Conservation (phyloP, 352 stramenopile species). For the Pythium dissotocum region DNA sequence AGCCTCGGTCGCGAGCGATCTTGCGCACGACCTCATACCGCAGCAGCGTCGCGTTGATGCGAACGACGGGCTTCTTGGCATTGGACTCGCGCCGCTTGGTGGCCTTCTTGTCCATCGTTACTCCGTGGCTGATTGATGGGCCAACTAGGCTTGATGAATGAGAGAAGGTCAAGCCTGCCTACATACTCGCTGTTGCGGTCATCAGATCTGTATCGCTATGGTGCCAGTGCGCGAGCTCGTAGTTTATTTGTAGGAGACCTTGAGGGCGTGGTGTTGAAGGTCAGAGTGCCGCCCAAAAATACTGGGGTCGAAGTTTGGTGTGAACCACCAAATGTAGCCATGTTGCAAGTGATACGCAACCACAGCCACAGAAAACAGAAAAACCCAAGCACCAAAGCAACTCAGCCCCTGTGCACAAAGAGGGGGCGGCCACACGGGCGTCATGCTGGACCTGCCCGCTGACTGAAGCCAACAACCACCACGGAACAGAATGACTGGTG, state of each 20-base stretch:
- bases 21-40: slow-evolving; percentile 86
- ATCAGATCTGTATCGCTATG: neutral
- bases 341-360: slow-evolving; percentile 3
- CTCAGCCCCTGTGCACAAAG: neutral
- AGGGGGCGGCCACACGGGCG: neutral
- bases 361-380: neutral
- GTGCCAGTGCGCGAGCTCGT: neutral
- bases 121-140: neutral
- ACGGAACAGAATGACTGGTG: neutral
- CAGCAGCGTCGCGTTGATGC: slow-evolving; percentile 74
- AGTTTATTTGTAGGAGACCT: neutral
- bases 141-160: neutral
- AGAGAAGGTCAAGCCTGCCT: neutral
- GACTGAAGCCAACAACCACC: neutral
- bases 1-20: slow-evolving; percentile 71
- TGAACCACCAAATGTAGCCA: slow-evolving; percentile 9
- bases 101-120: slow-evolving; percentile 31
- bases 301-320: neutral
- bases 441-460: neutral
- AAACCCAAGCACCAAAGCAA: slow-evolving; percentile 12
- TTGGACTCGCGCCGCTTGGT: slow-evolving; percentile 9
- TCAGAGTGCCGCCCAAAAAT: neutral
- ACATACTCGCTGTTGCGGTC: neutral
- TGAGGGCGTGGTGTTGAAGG: neutral
- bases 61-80: slow-evolving; percentile 50